Evolutionary conservation across 441 rosid species (phyloP).

Genomic region (Cnidoscolus chayamansa): DNA sequence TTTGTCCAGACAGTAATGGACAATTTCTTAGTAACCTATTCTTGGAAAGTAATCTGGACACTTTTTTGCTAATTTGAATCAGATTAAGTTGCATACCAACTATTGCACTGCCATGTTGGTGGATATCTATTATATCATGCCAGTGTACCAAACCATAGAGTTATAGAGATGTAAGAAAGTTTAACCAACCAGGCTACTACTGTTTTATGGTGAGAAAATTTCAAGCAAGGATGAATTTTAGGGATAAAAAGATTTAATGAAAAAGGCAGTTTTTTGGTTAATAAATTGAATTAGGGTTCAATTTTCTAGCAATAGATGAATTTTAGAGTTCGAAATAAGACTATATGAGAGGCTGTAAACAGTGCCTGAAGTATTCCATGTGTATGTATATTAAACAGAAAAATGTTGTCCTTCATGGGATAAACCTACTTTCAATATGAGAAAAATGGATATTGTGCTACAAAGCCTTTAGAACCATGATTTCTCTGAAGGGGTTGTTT

Average conservation of each 20-base stretch:
- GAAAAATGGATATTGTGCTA: conserved; percentile 1
- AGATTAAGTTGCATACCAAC: background rate
- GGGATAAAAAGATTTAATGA: background rate
- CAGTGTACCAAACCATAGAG: background rate
- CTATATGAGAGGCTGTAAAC: background rate
- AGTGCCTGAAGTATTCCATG: background rate
- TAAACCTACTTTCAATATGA: too few relatives aligned
- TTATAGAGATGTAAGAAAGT: background rate
- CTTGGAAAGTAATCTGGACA: background rate
- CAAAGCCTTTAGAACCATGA: too few relatives aligned
- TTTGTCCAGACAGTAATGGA: background rate
- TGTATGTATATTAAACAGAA: too few relatives aligned
- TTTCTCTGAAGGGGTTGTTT: too few relatives aligned
- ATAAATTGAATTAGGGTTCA: background rate
- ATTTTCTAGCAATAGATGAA: too few relatives aligned
- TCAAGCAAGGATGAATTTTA: background rate
- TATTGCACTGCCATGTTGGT: background rate
- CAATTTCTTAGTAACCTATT: background rate
- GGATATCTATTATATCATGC: background rate
- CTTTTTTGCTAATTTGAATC: background rate
- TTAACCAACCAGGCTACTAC: background rate
- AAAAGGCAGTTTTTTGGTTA: background rate
- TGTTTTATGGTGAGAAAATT: background rate
- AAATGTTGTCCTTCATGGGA: too few relatives aligned
- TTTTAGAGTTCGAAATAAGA: background rate